Evolutionary conservation across 257 asterid genomes (phyloP).

Genomic region (Eucommia ulmoides): DNA sequence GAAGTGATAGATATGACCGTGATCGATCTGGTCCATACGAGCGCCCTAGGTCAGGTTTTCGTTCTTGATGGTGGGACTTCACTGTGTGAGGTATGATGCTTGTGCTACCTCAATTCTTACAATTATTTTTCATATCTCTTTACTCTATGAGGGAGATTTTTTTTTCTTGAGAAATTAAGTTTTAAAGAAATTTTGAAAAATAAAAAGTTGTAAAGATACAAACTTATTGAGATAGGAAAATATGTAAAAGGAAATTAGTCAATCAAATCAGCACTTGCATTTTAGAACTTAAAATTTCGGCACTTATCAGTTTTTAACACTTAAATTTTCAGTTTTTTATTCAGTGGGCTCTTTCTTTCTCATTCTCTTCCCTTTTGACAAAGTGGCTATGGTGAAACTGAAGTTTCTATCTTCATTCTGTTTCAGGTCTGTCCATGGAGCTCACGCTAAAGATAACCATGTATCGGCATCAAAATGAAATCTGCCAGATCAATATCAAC

Average conservation of each 20-base stretch:
- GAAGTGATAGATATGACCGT: slow-evolving; percentile 76
- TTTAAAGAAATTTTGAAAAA: slow-evolving; percentile 35
- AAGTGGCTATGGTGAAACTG: too few relatives aligned
- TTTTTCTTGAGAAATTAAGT: slow-evolving; percentile 37
- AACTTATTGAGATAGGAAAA: slow-evolving; percentile 31
- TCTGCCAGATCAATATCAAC: too few relatives aligned
- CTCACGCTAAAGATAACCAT: too few relatives aligned
- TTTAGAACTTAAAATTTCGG: too few relatives aligned
- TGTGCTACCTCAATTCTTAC: slow-evolving; percentile 1
- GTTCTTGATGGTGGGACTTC: slow-evolving; percentile 20
- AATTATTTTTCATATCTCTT: slow-evolving; percentile 10
- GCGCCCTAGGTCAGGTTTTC: slow-evolving; percentile 46
- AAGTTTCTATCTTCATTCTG: too few relatives aligned
- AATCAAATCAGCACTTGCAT: slow-evolving; percentile 25
- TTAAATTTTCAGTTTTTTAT: too few relatives aligned
- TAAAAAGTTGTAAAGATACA: slow-evolving; percentile 38
- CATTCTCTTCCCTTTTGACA: too few relatives aligned
- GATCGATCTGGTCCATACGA: slow-evolving; percentile 95
- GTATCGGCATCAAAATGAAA: too few relatives aligned
- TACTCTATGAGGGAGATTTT: slow-evolving; percentile 26
- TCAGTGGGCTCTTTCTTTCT: too few relatives aligned
- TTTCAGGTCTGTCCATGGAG: too few relatives aligned
- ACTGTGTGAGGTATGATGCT: slow-evolving; percentile 1
- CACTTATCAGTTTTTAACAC: too few relatives aligned
- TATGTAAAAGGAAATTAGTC: slow-evolving; percentile 36